Base-by-base conservation (phyloP, 371 early-diverging fungal genomes). In the Lichtheimia ornata region DNA sequence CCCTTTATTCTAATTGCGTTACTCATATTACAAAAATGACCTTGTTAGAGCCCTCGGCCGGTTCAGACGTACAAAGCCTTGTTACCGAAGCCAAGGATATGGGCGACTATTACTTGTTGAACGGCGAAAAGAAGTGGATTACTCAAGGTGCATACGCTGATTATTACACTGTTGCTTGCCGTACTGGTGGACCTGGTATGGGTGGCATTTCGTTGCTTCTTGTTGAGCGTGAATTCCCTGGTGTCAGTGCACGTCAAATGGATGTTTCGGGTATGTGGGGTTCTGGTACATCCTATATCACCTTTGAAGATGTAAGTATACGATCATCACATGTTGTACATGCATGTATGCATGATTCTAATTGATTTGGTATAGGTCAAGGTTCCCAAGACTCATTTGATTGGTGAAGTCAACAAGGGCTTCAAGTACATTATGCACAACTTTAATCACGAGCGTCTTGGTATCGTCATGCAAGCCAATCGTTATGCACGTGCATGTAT, bases 41-140 rank as follows among this genome's bases (percentile, higher is more conserved):
- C 5, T 27, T 27, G 27, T 27, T 3, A 42, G 89, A 88, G 59
- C 88, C 89, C 18, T 70, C 73, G n/a, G 87, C 84, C 41, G 89
- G 89, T 9, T 87, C 87, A 0, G 94, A 95, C 72, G 95, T 95
- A 2, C 94, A 94, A 43, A 88, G 88, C 63, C 67, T 95, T 24
- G 69, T 67, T 13, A 87, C 88, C 2, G 84, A 85, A 27, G 94
- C 94, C 9, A 86, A 85, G 61, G 86, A 90, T 68, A 77, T 85
- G 54, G 78, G 85, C 11, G 92, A 93, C 69, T 69, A 85, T 59
- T 93, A 82, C 71, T 77, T 95, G 30, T 74, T 92, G 53, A 92
- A 92, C 61, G 92, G 93, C 50, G 93, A 93, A 73, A 94, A 94
- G 86, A 93, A 93, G 75, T 91, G 90, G 87, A 89, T 89, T 57